A percentile compares a stretch with the other conserved stretches of the same genome.
Evolutionary conservation across 257 asterid genomes (phyloP).

Genomic region (Linaria vulgaris): DNA sequence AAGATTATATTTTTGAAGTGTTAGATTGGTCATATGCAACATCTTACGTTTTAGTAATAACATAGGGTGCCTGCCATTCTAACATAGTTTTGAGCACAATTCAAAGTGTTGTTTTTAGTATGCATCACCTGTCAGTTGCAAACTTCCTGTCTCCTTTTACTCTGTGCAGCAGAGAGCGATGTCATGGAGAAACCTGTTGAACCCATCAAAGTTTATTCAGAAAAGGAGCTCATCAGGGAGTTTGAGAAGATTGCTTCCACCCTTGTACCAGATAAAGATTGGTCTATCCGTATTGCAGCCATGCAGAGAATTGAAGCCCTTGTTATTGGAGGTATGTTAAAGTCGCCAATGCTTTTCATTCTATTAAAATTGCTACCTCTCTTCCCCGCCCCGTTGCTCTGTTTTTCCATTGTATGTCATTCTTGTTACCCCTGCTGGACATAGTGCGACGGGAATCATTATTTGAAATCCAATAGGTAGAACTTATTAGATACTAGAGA

Average conservation of each 20-base stretch:
- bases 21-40: not conserved
- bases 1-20: not conserved
- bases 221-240: constrained; percentile 92
- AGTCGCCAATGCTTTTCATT: constrained; percentile 1
- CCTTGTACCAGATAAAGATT: constrained; percentile 96
- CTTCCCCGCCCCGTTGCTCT: not conserved
- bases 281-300: constrained; percentile 94
- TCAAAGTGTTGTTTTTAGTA: constrained; percentile 7
- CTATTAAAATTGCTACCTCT: constrained; percentile 19
- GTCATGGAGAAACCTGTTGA: constrained; percentile 89
- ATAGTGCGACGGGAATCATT: too few species aligned
- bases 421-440: constrained; percentile 12
- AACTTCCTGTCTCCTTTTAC: constrained; percentile 27
- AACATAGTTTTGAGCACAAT: not conserved
- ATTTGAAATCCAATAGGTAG: constrained; percentile 1
- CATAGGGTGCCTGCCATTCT: constrained; percentile 5
- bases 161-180: constrained; percentile 86
- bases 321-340: constrained; percentile 83
- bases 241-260: constrained; percentile 89
- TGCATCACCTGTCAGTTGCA: constrained; percentile 18
- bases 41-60: constrained; percentile 13
- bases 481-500: too few species aligned
- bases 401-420: constrained; percentile 10
- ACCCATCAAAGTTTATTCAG: constrained; percentile 89
- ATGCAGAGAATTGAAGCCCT: constrained; percentile 97